Evolutionary conservation across 306 rosid genomes (phyloP).

Genomic region (Lathyrus tuberosus): DNA sequence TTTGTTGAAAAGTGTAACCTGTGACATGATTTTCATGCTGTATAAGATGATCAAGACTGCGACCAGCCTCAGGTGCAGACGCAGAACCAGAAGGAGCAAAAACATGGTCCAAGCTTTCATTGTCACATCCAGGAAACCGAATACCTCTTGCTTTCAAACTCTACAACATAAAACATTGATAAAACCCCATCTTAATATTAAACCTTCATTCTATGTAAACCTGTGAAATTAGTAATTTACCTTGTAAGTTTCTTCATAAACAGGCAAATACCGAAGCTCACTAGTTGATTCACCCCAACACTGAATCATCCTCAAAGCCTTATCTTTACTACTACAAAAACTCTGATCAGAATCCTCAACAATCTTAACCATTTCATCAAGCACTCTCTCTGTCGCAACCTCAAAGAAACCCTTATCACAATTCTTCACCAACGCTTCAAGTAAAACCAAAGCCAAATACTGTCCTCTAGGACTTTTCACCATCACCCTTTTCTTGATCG

Average conservation of each 20-base stretch:
- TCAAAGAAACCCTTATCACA: slow-evolving; percentile 94
- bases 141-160: slow-evolving; percentile 83
- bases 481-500: slow-evolving; percentile 61
- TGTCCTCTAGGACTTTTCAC: slow-evolving; percentile 67
- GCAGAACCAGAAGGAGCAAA: slow-evolving; percentile 67
- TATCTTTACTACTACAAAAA: slow-evolving; percentile 63
- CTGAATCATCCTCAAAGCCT: slow-evolving; percentile 74
- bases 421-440: slow-evolving; percentile 79
- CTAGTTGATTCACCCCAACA: slow-evolving; percentile 84
- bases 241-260: slow-evolving; percentile 90
- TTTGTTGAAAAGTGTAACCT: slow-evolving; percentile 62
- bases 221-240: slow-evolving; percentile 39
- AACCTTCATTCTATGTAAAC: background rate
- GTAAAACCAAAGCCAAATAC: slow-evolving; percentile 73
- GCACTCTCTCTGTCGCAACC: slow-evolving; percentile 89
- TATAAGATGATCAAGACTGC: slow-evolving; percentile 45
- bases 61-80: slow-evolving; percentile 47
- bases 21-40: slow-evolving; percentile 48
- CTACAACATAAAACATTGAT: slow-evolving; percentile 47
- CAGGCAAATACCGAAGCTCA: slow-evolving; percentile 88
- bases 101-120: slow-evolving; percentile 81
- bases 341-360: slow-evolving; percentile 75
- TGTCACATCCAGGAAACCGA: slow-evolving; percentile 82
- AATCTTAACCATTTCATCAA: slow-evolving; percentile 90
- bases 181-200: background rate